Evolutionary conservation across 2,329 filamentous ascomycete genomes (phyloP).

Genomic region (Pseudogymnoascus sp.): DNA sequence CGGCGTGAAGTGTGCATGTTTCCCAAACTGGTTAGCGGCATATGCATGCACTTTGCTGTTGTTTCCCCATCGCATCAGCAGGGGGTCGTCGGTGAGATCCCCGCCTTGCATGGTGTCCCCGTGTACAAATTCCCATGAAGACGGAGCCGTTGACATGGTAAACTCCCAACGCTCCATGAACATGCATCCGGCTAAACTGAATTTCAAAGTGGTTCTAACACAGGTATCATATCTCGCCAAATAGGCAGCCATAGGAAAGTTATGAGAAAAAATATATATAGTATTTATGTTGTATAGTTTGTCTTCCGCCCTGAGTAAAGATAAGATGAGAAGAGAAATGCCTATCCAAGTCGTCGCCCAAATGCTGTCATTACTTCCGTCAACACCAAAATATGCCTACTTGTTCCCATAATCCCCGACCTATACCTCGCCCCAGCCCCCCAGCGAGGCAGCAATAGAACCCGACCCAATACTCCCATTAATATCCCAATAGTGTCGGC

Average conservation of each 20-base stretch:
- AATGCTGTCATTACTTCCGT: neutral
- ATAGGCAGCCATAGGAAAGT: neutral
- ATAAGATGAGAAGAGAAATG: conserved; percentile 3
- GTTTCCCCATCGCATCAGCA: conserved; percentile 3
- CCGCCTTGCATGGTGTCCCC: neutral
- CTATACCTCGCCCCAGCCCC: conserved; percentile 70
- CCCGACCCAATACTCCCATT: conserved; percentile 72
- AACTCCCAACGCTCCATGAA: neutral
- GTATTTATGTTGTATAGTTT: neutral
- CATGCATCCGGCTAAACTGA: neutral
- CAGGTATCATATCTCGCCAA: neutral
- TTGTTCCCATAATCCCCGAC: neutral
- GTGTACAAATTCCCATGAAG: neutral
- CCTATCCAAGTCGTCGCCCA: neutral
- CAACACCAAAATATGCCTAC: conserved; percentile 6
- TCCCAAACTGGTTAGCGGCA: neutral
- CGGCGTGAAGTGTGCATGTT: neutral
- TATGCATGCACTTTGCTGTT: conserved; percentile 5
- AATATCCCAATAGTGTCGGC: conserved; percentile 87
- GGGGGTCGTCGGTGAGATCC: neutral
- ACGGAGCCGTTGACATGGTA: neutral
- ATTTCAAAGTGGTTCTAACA: neutral
- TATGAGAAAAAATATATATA: neutral
- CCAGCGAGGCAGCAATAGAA: conserved; percentile 61
- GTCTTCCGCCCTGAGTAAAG: neutral